These are phyloP conservation scores for Leccinum pallidistipes DNA, from an alignment of 1,284 basidiomycete species.

Conservation along the genomic window DNA sequence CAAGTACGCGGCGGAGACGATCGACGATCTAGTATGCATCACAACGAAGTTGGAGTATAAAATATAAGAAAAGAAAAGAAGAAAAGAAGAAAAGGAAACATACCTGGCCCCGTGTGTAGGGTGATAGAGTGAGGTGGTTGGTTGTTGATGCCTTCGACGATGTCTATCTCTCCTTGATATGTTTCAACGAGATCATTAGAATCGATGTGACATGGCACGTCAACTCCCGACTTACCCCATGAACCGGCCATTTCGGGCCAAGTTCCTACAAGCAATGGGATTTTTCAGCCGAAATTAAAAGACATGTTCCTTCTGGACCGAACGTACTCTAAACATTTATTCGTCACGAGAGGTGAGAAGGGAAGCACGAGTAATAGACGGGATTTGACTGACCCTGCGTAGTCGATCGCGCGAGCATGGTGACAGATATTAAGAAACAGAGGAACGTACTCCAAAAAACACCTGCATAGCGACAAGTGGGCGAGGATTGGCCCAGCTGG, in stretches of 20 bases:
- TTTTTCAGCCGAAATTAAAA: background rate
- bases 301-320: background rate
- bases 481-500: too few species aligned
- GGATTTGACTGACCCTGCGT: conserved; percentile 23
- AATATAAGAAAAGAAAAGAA: background rate
- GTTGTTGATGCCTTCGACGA: conserved; percentile 68
- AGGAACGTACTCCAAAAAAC: conserved; percentile 18
- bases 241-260: conserved; percentile 23
- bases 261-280: conserved; percentile 16
- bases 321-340: conserved; percentile 13
- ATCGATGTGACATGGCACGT: background rate
- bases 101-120: conserved; percentile 54
- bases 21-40: background rate
- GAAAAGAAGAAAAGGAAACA: background rate
- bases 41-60: background rate
- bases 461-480: conserved; percentile 21
- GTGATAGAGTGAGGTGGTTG: conserved; percentile 54
- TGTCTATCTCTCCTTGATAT: conserved; percentile 56
- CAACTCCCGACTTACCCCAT: conserved; percentile 15
- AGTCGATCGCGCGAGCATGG: background rate
- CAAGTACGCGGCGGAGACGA: background rate
- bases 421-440: background rate
- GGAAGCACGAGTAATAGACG: background rate
- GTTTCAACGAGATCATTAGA: background rate
- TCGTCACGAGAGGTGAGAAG: conserved; percentile 6